phyloP scores from a whole-genome alignment of 805 yeast genomes.

The Lachancea nothofagi region DNA sequence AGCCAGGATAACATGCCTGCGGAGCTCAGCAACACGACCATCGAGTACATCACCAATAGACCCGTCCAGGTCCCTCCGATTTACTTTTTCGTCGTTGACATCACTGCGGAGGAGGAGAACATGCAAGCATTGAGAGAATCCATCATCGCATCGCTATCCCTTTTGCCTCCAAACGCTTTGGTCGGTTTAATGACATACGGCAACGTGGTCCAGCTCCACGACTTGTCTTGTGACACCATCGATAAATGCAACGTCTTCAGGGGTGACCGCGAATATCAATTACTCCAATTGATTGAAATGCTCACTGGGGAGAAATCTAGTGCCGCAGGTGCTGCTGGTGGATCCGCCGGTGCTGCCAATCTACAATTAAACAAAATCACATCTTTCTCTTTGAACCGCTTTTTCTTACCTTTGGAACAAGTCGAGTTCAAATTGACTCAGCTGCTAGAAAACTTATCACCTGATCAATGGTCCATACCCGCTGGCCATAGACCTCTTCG shows the following conservation, averaged over 20 bases:
- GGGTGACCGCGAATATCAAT: slow-evolving; percentile 76
- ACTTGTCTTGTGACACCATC: slow-evolving; percentile 61
- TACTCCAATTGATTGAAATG: slow-evolving; percentile 53
- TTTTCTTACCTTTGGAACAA: slow-evolving; percentile 65
- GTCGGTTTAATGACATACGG: slow-evolving; percentile 83
- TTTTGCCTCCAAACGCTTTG: slow-evolving; percentile 85
- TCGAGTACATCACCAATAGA: slow-evolving; percentile 77
- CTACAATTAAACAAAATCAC: slow-evolving; percentile 31
- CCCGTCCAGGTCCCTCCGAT: slow-evolving; percentile 83
- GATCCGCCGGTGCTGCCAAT: slow-evolving; percentile 30
- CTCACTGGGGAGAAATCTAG: slow-evolving; percentile 52
- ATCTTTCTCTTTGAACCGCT: slow-evolving; percentile 50
- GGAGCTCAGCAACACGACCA: slow-evolving; percentile 71
- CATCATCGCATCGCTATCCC: slow-evolving; percentile 63
- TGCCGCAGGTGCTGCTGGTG: slow-evolving; percentile 22
- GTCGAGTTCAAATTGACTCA: slow-evolving; percentile 81
- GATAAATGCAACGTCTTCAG: slow-evolving; percentile 77
- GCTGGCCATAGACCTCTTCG: slow-evolving; percentile 81
- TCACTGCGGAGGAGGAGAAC: slow-evolving; percentile 86
- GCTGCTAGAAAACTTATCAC: slow-evolving; percentile 68
- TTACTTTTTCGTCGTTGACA: slow-evolving; percentile 78
- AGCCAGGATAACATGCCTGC: slow-evolving; percentile 73
- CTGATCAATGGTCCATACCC: slow-evolving; percentile 86
- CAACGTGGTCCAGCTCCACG: slow-evolving; percentile 86
- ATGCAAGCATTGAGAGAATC: slow-evolving; percentile 78